Evolutionary conservation across 495 filamentous ascomycete genomes (phyloP).

Genomic region (Aspergillus cristatus): DNA sequence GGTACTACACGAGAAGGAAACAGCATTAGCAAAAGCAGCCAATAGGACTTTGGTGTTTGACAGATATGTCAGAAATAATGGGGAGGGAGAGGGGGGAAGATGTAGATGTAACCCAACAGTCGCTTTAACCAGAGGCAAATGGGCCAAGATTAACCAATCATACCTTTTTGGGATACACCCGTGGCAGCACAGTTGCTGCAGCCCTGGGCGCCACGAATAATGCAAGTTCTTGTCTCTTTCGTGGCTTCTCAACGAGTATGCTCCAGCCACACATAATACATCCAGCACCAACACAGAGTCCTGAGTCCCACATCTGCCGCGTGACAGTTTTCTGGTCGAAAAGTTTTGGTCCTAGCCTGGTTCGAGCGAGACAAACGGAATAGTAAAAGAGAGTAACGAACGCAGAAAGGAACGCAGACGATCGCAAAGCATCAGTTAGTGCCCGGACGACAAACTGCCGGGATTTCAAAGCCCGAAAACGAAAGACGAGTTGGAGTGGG

Average conservation of each 20-base stretch:
- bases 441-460: slow-evolving; percentile 33
- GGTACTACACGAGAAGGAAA: slow-evolving; percentile 38
- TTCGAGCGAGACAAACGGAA: slow-evolving; percentile 73
- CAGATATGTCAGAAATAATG: too few relatives aligned
- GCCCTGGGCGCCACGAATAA: slow-evolving; percentile 84
- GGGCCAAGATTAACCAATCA: slow-evolving; percentile 10
- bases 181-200: slow-evolving; percentile 64
- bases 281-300: slow-evolving; percentile 65
- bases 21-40: too few relatives aligned
- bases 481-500: slow-evolving; percentile 63
- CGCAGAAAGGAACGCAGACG: slow-evolving; percentile 72
- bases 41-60: too few relatives aligned
- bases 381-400: slow-evolving; percentile 86
- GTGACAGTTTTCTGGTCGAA: slow-evolving; percentile 45
- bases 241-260: slow-evolving; percentile 61
- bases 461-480: slow-evolving; percentile 45
- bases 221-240: slow-evolving; percentile 66
- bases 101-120: neutral
- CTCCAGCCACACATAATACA: slow-evolving; percentile 82
- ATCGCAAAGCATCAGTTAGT: slow-evolving; percentile 53
- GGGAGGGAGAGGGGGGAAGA: too few relatives aligned
- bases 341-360: slow-evolving; percentile 65
- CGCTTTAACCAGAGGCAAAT: neutral
- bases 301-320: slow-evolving; percentile 54
- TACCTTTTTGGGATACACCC: slow-evolving; percentile 59